Evolutionary conservation across 805 yeast genomes (phyloP).

Genomic region (Wilhelminamyces savonicus): DNA sequence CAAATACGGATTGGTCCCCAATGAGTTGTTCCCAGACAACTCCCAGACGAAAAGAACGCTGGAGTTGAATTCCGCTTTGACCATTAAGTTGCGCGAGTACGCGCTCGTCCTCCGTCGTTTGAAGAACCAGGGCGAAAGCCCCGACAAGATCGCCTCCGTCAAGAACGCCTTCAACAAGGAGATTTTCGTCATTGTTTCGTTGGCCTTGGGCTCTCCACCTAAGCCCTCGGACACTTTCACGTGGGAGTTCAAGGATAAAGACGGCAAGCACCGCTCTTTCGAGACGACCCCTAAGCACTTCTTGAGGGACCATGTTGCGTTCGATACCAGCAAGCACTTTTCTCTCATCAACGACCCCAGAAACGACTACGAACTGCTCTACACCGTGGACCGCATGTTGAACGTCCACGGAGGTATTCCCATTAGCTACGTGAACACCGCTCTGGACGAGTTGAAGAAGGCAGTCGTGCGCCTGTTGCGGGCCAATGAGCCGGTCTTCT

Average conservation of each 20-base stretch:
- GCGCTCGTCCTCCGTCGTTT: slow-evolving; percentile 62
- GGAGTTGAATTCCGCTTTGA: slow-evolving; percentile 53
- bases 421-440: slow-evolving; percentile 66
- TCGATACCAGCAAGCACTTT: slow-evolving; percentile 46
- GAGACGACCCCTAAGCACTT: slow-evolving; percentile 62
- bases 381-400: slow-evolving; percentile 69
- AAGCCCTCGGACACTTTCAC: slow-evolving; percentile 57
- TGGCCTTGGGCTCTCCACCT: slow-evolving; percentile 77
- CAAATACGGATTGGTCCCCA: slow-evolving; percentile 80
- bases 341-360: slow-evolving; percentile 82
- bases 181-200: slow-evolving; percentile 57
- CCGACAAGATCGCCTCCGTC: slow-evolving; percentile 26
- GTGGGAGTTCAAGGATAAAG: slow-evolving; percentile 76
- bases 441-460: slow-evolving; percentile 49
- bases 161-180: slow-evolving; percentile 47
- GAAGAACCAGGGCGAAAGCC: slow-evolving; percentile 35
- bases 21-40: slow-evolving; percentile 66
- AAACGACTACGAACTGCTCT: slow-evolving; percentile 55
- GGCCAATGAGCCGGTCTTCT: slow-evolving; percentile 74
- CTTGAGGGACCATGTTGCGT: slow-evolving; percentile 47
- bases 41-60: slow-evolving; percentile 49
- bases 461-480: slow-evolving; percentile 64
- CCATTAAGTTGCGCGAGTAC: slow-evolving; percentile 69
- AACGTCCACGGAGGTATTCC: slow-evolving; percentile 67
- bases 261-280: slow-evolving; percentile 48